Evolutionary conservation across 2,329 filamentous ascomycete genomes (phyloP).

Genomic region (Alternaria hordeiaustralica): DNA sequence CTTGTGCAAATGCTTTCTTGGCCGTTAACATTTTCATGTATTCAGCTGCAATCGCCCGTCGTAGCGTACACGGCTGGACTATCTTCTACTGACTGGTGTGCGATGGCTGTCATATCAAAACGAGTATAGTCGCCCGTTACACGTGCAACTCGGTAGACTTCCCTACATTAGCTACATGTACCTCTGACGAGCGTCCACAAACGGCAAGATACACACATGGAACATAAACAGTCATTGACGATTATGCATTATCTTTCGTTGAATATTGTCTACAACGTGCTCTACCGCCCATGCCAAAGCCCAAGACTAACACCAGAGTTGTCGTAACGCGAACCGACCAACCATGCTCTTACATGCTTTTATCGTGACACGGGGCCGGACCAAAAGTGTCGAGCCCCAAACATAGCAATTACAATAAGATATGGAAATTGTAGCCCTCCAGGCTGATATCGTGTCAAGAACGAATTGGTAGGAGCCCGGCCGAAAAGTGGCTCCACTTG

Average conservation of each 20-base stretch:
- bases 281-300: conserved; percentile 9
- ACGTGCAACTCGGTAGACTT: conserved; percentile 5
- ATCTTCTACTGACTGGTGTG: not conserved
- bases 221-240: not conserved
- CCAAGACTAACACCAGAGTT: conserved; percentile 17
- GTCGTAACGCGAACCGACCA: conserved; percentile 16
- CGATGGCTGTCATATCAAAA: not conserved
- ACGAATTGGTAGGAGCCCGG: conserved; percentile 8
- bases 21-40: not conserved
- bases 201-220: not conserved
- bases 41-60: not conserved
- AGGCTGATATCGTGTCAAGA: conserved; percentile 7
- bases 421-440: conserved; percentile 18
- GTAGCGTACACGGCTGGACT: not conserved
- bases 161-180: not conserved
- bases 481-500: conserved; percentile 8
- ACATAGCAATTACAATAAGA: conserved; percentile 31
- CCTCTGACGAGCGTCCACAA: not conserved
- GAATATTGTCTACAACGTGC: conserved; percentile 3
- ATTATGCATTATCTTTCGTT: conserved; percentile 22
- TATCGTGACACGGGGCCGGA: conserved; percentile 26
- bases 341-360: conserved; percentile 28
- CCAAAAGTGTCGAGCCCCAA: conserved; percentile 13
- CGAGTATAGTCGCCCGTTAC: not conserved
- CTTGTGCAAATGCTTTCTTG: not conserved